Base-by-base conservation (phyloP, 306 rosid genomes). In the Calophaca sinica region DNA sequence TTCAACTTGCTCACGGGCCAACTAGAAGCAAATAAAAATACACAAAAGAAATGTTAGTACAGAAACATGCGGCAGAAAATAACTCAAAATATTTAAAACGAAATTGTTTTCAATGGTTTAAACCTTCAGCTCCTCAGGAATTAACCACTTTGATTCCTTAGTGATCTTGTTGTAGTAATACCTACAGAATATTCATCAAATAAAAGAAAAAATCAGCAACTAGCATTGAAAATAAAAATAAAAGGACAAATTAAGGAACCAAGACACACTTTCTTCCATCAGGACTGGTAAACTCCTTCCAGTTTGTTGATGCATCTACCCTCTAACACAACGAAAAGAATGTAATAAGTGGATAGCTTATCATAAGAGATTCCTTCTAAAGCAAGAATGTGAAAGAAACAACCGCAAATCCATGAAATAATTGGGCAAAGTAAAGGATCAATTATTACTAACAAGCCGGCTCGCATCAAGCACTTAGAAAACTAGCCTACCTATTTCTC, bases 61-160 rank as follows among this genome's bases (percentile, higher is more conserved):
- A 76, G 61, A 62, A 62, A 35, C 12, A 53, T 6, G 59, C 49
- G 54, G 62, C 15, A 33, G 44, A 51, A 67, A 67, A 61, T 14
- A 32, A 42, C 13, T 52, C 13, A 64, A 62, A 79, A 62, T 51
- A 31, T 62, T 20, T 26, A 73, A 71, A 62, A 20, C 6, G 41
- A 44, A 7, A 38, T 53, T 52, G 55, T 72, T 72, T 72, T 68
- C 44, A 60, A 15, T 69, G 73, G 60, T 75, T 79, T 28, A 72
- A 76, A 91, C 98, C 97, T 91, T 94, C 76, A 91, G 79, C 49
- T 94, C 97, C 85, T 88, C 93, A 26, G 98, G 98, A 64, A 91
- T 87, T 28, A 66, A 77, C 98, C 98, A 94, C 84, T 90, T 94
- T 8, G 98, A 94, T 84, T 91, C 94, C 80, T 80, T 94, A 45